phyloP scores from a whole-genome alignment of 129 eudicot genomes.

The Saposhnikovia divaricata region DNA sequence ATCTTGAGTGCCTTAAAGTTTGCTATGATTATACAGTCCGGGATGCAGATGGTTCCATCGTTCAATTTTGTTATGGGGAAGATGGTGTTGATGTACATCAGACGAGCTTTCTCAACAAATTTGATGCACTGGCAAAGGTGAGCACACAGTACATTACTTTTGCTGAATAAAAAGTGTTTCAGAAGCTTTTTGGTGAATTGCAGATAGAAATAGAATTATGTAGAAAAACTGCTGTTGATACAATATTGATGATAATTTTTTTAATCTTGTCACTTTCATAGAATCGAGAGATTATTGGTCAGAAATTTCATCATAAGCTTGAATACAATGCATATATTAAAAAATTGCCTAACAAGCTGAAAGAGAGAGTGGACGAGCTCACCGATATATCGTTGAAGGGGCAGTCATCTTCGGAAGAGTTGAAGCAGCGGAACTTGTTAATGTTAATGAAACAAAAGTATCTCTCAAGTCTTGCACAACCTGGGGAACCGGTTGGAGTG shows the following conservation, averaged over 20 bases:
- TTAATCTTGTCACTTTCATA: conserved; percentile 17
- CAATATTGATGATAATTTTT: background rate
- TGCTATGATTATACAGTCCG: conserved; percentile 89
- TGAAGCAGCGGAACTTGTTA: conserved; percentile 28
- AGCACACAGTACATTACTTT: conserved; percentile 14
- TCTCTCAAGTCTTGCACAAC: conserved; percentile 74
- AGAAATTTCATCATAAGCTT: conserved; percentile 36
- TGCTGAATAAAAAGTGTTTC: background rate
- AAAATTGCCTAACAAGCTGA: conserved; percentile 50
- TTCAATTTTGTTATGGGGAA: conserved; percentile 88
- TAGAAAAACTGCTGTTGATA: background rate
- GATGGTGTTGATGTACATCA: conserved; percentile 93
- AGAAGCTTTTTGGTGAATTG: background rate
- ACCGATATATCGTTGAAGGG: background rate
- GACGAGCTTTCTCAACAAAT: conserved; percentile 74
- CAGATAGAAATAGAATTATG: background rate
- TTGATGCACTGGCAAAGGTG: conserved; percentile 67
- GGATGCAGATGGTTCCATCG: conserved; percentile 92
- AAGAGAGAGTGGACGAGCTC: conserved; percentile 32
- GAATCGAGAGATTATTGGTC: conserved; percentile 50
- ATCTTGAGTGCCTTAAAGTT: conserved; percentile 81
- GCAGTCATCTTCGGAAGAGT: conserved; percentile 12
- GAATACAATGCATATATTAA: conserved; percentile 47
- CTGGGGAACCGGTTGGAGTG: conserved; percentile 97
- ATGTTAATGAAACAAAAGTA: conserved; percentile 64